Conservation (phyloP, 2,329 filamentous ascomycete genomes). For the Bertia moriformis region DNA sequence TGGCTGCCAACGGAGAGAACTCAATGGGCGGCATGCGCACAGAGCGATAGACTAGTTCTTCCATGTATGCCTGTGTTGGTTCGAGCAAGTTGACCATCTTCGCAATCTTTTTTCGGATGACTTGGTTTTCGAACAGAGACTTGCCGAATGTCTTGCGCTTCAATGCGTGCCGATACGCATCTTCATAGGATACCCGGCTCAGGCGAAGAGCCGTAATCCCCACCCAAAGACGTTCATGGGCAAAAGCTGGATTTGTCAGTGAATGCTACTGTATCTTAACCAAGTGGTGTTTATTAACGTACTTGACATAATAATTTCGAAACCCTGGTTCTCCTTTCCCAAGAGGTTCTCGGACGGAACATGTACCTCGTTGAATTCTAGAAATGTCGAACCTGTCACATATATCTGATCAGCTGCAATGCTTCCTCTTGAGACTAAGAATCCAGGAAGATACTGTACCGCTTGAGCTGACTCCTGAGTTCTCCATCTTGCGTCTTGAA, state of each 20-base stretch:
- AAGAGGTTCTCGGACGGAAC: background rate
- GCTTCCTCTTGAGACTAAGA: too few relatives aligned
- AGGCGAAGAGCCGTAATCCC: background rate
- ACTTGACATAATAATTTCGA: slow-evolving; percentile 1
- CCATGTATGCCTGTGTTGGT: slow-evolving; percentile 2
- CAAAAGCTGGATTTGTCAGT: too few relatives aligned
- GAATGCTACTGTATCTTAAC: too few relatives aligned
- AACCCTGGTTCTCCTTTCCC: background rate
- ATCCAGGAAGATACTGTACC: background rate
- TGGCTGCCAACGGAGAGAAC: background rate
- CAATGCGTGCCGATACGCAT: slow-evolving; percentile 3
- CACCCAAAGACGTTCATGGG: background rate
- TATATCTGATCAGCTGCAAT: too few relatives aligned
- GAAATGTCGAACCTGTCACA: background rate
- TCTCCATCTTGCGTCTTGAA: background rate
- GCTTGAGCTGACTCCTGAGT: background rate
- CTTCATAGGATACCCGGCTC: background rate
- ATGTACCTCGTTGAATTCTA: background rate
- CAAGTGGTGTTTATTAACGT: too few relatives aligned
- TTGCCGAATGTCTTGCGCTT: slow-evolving; percentile 7
- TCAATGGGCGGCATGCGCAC: background rate
- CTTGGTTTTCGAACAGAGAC: slow-evolving; percentile 5
- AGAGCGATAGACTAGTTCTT: background rate
- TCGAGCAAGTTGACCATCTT: slow-evolving; percentile 7
- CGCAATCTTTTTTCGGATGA: slow-evolving; percentile 7